Conservation (phyloP, 2,329 filamentous ascomycete species). For the Penicillium sp. region DNA sequence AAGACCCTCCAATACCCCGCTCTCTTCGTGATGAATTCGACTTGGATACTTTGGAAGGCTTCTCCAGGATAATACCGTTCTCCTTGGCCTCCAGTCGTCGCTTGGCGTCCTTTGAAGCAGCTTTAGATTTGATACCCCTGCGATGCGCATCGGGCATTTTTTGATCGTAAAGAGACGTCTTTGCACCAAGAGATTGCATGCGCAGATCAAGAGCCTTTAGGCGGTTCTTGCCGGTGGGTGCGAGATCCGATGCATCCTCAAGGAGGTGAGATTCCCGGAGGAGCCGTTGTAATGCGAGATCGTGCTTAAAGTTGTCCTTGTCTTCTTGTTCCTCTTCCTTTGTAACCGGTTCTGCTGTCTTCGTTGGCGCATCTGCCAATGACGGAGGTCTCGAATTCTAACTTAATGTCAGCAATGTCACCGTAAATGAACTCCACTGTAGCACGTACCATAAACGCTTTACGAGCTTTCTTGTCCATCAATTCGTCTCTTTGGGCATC, state of each 20-base stretch:
- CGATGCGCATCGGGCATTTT: conserved; percentile 88
- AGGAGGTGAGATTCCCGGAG: conserved; percentile 91
- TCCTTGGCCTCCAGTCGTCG: conserved; percentile 78
- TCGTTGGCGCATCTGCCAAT: conserved; percentile 15
- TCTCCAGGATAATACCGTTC: conserved; percentile 86
- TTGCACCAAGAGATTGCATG: conserved; percentile 78
- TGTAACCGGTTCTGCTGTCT: conserved; percentile 24
- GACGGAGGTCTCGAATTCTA: conserved; percentile 52
- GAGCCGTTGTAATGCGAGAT: conserved; percentile 86
- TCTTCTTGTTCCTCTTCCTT: conserved; percentile 60
- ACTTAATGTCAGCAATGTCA: not conserved
- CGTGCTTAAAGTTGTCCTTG: conserved; percentile 75
- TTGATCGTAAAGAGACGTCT: conserved; percentile 71
- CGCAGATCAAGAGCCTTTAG: conserved; percentile 82
- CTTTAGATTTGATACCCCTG: conserved; percentile 77
- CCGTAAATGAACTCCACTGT: no score
- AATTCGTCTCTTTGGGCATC: conserved; percentile 44
- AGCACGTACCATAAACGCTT: conserved; percentile 71
- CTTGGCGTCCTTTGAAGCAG: conserved; percentile 65
- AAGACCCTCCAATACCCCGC: conserved; percentile 70
- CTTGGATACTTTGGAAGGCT: conserved; percentile 39
- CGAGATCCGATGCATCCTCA: conserved; percentile 56
- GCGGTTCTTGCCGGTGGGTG: conserved; percentile 69
- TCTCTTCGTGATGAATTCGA: conserved; percentile 50
- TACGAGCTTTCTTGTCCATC: conserved; percentile 69